Conservation (phyloP, 2,329 filamentous ascomycete species). For the Penicillium sp. region DNA sequence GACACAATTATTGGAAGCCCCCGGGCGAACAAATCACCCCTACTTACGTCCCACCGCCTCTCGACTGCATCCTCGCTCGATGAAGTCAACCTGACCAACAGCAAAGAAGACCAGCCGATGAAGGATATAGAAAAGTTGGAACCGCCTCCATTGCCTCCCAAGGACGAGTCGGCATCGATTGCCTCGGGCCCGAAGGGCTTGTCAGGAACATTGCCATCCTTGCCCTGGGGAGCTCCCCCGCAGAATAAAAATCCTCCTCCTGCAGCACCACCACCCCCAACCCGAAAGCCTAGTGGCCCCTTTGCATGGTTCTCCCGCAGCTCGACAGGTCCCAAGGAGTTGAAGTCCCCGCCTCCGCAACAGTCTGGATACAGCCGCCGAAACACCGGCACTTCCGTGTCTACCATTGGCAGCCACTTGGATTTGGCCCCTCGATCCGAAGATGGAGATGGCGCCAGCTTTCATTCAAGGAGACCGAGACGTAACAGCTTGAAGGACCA, state of each 20-base stretch:
- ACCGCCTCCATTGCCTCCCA: conserved; percentile 35
- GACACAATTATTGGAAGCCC: conserved; percentile 36
- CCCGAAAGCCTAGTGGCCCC: conserved; percentile 79
- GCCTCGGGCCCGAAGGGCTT: conserved; percentile 55
- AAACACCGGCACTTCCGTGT: conserved; percentile 77
- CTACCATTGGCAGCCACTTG: conserved; percentile 74
- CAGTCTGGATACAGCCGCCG: conserved; percentile 52
- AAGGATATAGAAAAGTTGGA: conserved; percentile 24
- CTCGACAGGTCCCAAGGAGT: conserved; percentile 54
- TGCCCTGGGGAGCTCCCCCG: conserved; percentile 67
- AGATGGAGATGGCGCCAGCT: conserved; percentile 51
- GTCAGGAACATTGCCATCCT: conserved; percentile 67
- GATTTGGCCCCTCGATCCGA: conserved; percentile 76
- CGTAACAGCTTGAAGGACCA: conserved; percentile 71
- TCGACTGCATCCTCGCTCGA: conserved; percentile 58
- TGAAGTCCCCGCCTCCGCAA: conserved; percentile 59
- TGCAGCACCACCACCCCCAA: conserved; percentile 40
- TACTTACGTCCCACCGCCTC: conserved; percentile 52
- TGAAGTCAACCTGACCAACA: conserved; percentile 62
- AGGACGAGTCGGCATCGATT: conserved; percentile 29
- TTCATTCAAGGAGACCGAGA: conserved; percentile 47
- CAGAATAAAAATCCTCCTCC: conserved; percentile 37
- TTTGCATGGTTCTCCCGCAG: conserved; percentile 80
- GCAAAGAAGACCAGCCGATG: conserved; percentile 52
- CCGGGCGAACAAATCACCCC: conserved; percentile 49